Evolutionary conservation across 2,329 filamentous ascomycete genomes (phyloP).

Genomic region (Plectosphaerella cucumerina): DNA sequence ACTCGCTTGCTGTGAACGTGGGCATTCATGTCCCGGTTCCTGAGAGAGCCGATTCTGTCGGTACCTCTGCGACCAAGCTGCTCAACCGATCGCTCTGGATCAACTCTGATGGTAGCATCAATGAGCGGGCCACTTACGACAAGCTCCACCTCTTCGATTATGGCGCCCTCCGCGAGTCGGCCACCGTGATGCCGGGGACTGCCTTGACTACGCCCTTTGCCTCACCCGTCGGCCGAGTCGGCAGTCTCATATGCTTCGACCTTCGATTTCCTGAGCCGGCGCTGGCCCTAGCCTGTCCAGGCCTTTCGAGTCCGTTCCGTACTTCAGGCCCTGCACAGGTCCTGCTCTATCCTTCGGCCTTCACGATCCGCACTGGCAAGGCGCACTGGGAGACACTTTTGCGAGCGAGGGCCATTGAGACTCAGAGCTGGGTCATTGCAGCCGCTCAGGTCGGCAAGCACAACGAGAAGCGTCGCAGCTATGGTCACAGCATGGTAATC

Average conservation of each 20-base stretch:
- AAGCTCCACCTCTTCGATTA: conserved; percentile 90
- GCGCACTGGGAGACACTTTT: conserved; percentile 84
- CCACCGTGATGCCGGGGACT: conserved; percentile 64
- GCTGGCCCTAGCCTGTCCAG: conserved; percentile 54
- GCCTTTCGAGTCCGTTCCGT: conserved; percentile 22
- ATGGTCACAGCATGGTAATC: conserved; percentile 81
- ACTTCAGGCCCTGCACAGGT: conserved; percentile 56
- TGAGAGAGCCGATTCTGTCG: background rate
- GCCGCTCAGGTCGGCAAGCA: conserved; percentile 75
- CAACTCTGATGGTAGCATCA: conserved; percentile 34
- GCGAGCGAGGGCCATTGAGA: conserved; percentile 80
- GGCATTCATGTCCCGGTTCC: conserved; percentile 69
- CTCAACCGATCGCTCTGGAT: conserved; percentile 53
- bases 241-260: conserved; percentile 86
- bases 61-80: conserved; percentile 26
- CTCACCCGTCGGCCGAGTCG: conserved; percentile 71
- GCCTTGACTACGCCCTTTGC: conserved; percentile 65
- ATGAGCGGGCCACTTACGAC: conserved; percentile 57
- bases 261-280: conserved; percentile 77
- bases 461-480: conserved; percentile 73
- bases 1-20: conserved; percentile 72
- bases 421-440: conserved; percentile 81
- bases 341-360: conserved; percentile 84
- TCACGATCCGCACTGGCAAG: conserved; percentile 78
- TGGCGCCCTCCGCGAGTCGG: conserved; percentile 42